A percentile compares a stretch with the other conserved stretches of the same genome.
phyloP scores from a whole-genome alignment of 495 filamentous ascomycete species.

The Tuber borchii region DNA sequence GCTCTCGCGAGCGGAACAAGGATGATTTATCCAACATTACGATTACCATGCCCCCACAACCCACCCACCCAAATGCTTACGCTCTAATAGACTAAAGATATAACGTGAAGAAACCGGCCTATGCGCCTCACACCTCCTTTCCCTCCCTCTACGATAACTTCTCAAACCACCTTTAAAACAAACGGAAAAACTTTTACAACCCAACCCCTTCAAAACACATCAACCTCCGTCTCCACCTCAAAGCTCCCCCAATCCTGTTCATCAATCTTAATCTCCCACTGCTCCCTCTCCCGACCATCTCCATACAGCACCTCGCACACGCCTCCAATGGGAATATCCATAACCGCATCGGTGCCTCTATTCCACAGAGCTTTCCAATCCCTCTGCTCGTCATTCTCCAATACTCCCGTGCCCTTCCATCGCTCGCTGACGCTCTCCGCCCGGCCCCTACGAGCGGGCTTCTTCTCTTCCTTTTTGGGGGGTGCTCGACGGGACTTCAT shows the following conservation, averaged over 20 bases:
- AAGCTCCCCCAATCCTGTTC: conserved; percentile 25
- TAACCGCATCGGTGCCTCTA: conserved; percentile 89
- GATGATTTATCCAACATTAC: not conserved
- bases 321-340: conserved; percentile 93
- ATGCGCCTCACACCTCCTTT: not conserved
- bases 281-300: conserved; percentile 46
- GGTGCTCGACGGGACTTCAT: conserved; percentile 16
- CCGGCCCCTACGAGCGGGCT: conserved; percentile 17
- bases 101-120: not conserved
- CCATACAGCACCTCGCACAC: conserved; percentile 91
- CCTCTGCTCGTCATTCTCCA: conserved; percentile 43
- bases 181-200: not conserved
- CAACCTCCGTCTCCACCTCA: conserved; percentile 9
- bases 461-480: conserved; percentile 17
- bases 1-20: not conserved
- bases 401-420: conserved; percentile 37
- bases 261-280: conserved; percentile 33
- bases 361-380: conserved; percentile 81
- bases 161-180: not conserved
- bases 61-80: not conserved
- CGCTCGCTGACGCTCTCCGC: conserved; percentile 38
- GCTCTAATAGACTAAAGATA: conserved; percentile 1
- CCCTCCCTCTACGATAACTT: not conserved
- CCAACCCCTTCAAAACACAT: not conserved
- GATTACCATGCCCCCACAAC: not conserved